These are phyloP conservation scores for Hippophae rhamnoides DNA, from an alignment of 306 rosid genomes.

Conservation along the genomic window DNA sequence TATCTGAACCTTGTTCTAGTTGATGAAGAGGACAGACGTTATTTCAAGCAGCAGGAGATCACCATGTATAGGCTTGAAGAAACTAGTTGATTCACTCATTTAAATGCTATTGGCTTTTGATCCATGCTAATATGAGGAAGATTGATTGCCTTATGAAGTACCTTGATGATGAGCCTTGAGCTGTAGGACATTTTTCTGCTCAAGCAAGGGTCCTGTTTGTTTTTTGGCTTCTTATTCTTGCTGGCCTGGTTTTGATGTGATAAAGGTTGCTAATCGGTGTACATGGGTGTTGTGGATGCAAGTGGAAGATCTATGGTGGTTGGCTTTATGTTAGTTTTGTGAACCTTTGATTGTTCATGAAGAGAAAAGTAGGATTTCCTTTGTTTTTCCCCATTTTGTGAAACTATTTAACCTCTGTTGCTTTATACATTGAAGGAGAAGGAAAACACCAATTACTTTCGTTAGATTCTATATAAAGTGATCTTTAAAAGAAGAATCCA, in stretches of 20 bases:
- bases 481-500: too few relatives aligned
- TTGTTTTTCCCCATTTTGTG: too few relatives aligned
- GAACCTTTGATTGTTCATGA: neutral
- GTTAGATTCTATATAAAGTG: too few relatives aligned
- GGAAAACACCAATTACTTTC: too few relatives aligned
- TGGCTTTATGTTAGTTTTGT: neutral
- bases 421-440: too few relatives aligned
- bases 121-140: slow-evolving; percentile 21
- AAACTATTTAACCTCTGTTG: neutral
- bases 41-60: slow-evolving; percentile 98
- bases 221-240: slow-evolving; percentile 19
- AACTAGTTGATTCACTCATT: slow-evolving; percentile 32
- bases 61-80: slow-evolving; percentile 87
- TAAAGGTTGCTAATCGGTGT: slow-evolving; percentile 24
- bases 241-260: slow-evolving; percentile 15
- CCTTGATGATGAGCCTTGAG: slow-evolving; percentile 33
- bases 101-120: slow-evolving; percentile 3
- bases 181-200: slow-evolving; percentile 15
- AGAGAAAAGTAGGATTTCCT: neutral
- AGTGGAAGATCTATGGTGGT: neutral
- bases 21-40: slow-evolving; percentile 96
- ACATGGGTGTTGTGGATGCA: slow-evolving; percentile 23
- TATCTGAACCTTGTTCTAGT: slow-evolving; percentile 93
- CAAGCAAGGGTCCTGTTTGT: slow-evolving; percentile 13
- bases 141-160: slow-evolving; percentile 19